phyloP scores from a whole-genome alignment of 345 rosid genomes.

The Gossypium ekmanianum region DNA sequence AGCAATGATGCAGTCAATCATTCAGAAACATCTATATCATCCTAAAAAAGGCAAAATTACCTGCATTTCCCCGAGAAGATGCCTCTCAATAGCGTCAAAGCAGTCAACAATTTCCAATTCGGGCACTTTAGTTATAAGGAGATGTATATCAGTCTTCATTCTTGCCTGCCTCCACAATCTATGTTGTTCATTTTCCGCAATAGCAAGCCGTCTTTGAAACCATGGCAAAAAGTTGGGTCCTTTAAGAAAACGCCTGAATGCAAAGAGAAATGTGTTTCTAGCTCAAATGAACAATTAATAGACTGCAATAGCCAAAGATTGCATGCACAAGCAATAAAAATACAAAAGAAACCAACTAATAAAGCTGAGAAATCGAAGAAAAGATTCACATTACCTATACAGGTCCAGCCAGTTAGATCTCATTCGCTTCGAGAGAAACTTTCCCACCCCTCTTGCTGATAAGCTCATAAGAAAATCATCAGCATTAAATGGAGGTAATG shows the following conservation, averaged over 20 bases:
- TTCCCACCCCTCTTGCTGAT: slow-evolving; percentile 86
- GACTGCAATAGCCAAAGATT: background rate
- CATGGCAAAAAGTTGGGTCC: slow-evolving; percentile 96
- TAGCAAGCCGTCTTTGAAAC: slow-evolving; percentile 79
- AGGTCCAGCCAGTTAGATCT: slow-evolving; percentile 94
- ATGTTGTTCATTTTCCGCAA: slow-evolving; percentile 81
- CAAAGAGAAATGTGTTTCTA: slow-evolving; percentile 17
- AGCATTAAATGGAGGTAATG: slow-evolving; percentile 53
- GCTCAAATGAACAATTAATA: slow-evolving; percentile 20
- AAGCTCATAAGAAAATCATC: slow-evolving; percentile 79
- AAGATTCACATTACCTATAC: slow-evolving; percentile 55
- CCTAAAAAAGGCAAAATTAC: slow-evolving; percentile 31
- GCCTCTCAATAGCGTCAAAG: slow-evolving; percentile 83
- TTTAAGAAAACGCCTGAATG: slow-evolving; percentile 72
- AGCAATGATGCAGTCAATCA: background rate
- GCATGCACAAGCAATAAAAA: slow-evolving; percentile 5
- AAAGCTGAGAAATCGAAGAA: slow-evolving; percentile 12
- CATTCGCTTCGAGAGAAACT: slow-evolving; percentile 90
- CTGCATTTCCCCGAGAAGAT: slow-evolving; percentile 63
- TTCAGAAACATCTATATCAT: slow-evolving; percentile 3
- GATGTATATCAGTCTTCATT: slow-evolving; percentile 64
- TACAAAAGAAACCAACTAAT: background rate
- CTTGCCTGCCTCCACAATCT: slow-evolving; percentile 88
- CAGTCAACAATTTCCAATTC: slow-evolving; percentile 91
- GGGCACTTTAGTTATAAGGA: slow-evolving; percentile 60